Conservation (phyloP, 2,329 filamentous ascomycete species). For the Colletotrichum plurivorum region DNA sequence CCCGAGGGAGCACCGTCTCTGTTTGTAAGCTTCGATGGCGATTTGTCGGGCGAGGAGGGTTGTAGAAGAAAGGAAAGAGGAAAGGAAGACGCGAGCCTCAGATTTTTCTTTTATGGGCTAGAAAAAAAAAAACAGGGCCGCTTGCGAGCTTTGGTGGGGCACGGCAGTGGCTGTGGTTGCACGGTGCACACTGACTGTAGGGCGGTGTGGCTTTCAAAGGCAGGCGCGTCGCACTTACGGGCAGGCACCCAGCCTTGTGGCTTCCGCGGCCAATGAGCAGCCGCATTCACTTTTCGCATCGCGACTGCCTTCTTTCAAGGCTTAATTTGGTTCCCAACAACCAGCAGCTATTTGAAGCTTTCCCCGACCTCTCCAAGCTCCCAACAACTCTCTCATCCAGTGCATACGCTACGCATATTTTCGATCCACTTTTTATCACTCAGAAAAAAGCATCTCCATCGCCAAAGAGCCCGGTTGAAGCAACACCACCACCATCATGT, state of each 20-base stretch:
- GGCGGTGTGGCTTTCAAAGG: conserved; percentile 20
- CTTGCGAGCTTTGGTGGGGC: conserved; percentile 23
- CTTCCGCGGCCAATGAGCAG: conserved; percentile 32
- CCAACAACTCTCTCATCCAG: not conserved
- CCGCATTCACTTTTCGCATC: conserved; percentile 37
- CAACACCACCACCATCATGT: conserved; percentile 63
- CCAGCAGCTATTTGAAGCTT: conserved; percentile 29
- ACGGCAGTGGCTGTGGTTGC: conserved; percentile 22
- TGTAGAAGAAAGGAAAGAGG: conserved; percentile 58
- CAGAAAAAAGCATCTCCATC: not conserved
- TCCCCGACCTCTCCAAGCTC: not conserved
- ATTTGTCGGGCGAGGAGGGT: conserved; percentile 99
- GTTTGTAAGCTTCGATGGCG: conserved; percentile 99
- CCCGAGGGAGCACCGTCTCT: conserved; percentile 66
- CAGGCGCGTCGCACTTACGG: not conserved
- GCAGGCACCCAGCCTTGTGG: conserved; percentile 33
- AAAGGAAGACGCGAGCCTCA: conserved; percentile 29
- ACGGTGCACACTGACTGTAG: not conserved
- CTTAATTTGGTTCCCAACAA: conserved; percentile 7
- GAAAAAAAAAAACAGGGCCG: conserved; percentile 15
- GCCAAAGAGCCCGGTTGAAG: not conserved
- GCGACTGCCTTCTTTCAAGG: conserved; percentile 33
- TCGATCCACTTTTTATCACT: not conserved
- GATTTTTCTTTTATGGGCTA: conserved; percentile 36
- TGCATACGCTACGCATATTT: too few relatives aligned